Base-by-base conservation (phyloP, 305 asterid species). In the Ajuga reptans region DNA sequence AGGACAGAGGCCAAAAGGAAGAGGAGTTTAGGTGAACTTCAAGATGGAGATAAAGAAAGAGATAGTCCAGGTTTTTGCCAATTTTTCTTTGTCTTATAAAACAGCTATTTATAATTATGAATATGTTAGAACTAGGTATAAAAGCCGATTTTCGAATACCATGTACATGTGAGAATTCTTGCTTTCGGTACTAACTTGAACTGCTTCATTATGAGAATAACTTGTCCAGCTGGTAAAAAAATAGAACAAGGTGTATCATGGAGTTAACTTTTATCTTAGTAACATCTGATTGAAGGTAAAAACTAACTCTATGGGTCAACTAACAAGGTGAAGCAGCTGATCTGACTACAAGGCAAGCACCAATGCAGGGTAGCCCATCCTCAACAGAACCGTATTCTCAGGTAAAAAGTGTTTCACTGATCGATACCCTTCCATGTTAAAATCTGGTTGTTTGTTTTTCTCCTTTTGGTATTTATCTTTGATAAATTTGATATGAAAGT, bases 21-120 rank as follows among this genome's bases (percentile, higher is more conserved):
- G 29, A 69, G 29, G 54, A 21, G 9, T 10, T 64, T 64, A 45
- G 56, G 16, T 57, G 72, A 72, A 65, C 59, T 56, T 55, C 76
- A 0, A 34, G 10, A 21, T 59, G 55, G 15, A 61, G 60, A 36
- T 54, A 66, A 46, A 29, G 34, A 42, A 70, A 41, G 52, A 11
- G 68, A 55, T 66, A 54, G 21, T 75, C 46, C 75, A 43, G 83
- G 83, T 84, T 60, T 21, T 33, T 33, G 37, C 57, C 41, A 16
- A 29, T 66, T 42, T 36, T 66, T 42, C 54, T 31, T n/a, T 29
- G 42, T 21, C 51, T 66, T 17, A 51, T 33, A 12, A 31, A 49
- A 54, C 12, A n/a, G 34, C 11, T 6, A 24, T 34, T 70, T 9
- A 37, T 33, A 15, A 71, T 21, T 49, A 12, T 50, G 1, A 14